phyloP scores from a whole-genome alignment of 768 basidiomycete species.

The Russula sp. region DNA sequence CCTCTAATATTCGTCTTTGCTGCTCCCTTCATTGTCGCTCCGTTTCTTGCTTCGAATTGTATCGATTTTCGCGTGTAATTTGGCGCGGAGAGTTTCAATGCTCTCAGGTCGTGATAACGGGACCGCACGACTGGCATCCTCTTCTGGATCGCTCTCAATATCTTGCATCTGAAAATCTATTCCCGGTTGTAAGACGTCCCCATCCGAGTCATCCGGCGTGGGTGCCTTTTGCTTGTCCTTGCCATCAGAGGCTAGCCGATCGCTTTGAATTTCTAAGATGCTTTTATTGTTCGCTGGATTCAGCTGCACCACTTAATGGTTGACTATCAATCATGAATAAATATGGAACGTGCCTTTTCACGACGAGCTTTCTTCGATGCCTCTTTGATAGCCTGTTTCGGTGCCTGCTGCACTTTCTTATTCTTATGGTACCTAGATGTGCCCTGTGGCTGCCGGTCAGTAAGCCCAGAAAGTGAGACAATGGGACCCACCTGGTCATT shows the following conservation, averaged over 20 bases:
- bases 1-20: slow-evolving; percentile 83
- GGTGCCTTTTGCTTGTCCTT: slow-evolving; percentile 53
- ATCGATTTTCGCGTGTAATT: slow-evolving; percentile 72
- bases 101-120: slow-evolving; percentile 67
- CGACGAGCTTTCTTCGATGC: slow-evolving; percentile 84
- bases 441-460: slow-evolving; percentile 36
- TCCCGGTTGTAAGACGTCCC: slow-evolving; percentile 40
- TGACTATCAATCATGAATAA: not conserved
- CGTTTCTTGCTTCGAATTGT: slow-evolving; percentile 50
- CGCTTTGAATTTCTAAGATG: slow-evolving; percentile 51
- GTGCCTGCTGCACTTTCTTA: slow-evolving; percentile 72
- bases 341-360: slow-evolving; percentile 59
- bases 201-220: slow-evolving; percentile 35
- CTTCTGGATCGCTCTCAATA: slow-evolving; percentile 38
- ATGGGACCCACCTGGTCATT: slow-evolving; percentile 59
- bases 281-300: slow-evolving; percentile 89
- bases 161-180: slow-evolving; percentile 38
- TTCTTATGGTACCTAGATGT: slow-evolving; percentile 79
- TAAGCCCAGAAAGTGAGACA: not conserved
- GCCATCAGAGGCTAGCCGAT: slow-evolving; percentile 28
- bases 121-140: slow-evolving; percentile 38
- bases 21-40: slow-evolving; percentile 47
- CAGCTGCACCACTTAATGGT: slow-evolving; percentile 53
- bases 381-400: slow-evolving; percentile 86
- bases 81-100: slow-evolving; percentile 62